Conservation (phyloP, 2,329 filamentous ascomycete species). For the Penicillium sp. region DNA sequence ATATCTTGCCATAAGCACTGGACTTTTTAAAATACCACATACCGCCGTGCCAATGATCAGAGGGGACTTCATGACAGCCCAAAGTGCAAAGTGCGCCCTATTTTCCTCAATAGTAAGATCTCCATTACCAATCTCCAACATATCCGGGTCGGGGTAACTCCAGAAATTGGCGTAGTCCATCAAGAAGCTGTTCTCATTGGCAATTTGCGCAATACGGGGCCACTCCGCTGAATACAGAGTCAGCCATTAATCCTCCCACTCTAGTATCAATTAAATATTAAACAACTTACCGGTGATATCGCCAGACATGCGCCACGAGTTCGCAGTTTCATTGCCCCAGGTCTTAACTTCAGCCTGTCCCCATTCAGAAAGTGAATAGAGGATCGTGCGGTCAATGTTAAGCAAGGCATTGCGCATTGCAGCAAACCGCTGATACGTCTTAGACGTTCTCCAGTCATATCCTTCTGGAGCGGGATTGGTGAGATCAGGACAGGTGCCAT, state of each 20-base stretch:
- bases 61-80: constrained; percentile 52
- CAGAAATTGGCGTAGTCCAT: constrained; percentile 49
- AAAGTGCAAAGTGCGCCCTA: constrained; percentile 52
- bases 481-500: constrained; percentile 43
- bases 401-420: constrained; percentile 54
- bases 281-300: constrained; percentile 31
- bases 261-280: background rate
- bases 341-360: constrained; percentile 50
- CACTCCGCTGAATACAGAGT: constrained; percentile 22
- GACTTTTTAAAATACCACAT: constrained; percentile 3
- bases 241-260: background rate
- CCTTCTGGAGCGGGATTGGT: constrained; percentile 42
- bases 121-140: constrained; percentile 53
- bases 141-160: constrained; percentile 52
- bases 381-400: constrained; percentile 46
- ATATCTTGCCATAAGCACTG: background rate
- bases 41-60: constrained; percentile 49
- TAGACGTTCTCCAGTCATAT: constrained; percentile 53
- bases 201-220: constrained; percentile 40
- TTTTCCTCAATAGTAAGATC: constrained; percentile 48
- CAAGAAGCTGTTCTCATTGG: constrained; percentile 51
- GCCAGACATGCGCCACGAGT: constrained; percentile 44
- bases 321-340: constrained; percentile 52
- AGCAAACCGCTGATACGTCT: constrained; percentile 48
- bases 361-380: constrained; percentile 56